These are phyloP conservation scores for Wickerhamomyces sp. DNA, from an alignment of 1,139 yeast species.

Conservation along the genomic window DNA sequence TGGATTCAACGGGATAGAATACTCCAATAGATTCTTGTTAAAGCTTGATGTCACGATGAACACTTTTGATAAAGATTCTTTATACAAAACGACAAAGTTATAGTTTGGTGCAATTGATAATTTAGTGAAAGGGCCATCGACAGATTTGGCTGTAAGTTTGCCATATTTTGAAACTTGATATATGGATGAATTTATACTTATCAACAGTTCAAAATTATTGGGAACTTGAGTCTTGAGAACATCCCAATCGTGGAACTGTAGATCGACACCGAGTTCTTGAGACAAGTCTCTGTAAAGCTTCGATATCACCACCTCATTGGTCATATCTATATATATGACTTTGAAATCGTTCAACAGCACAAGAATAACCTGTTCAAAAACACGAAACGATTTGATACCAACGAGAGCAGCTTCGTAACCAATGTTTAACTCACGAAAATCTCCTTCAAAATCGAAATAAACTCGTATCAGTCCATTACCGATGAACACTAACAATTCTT, in stretches of 20 bases:
- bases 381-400: conserved; percentile 16
- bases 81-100: conserved; percentile 54
- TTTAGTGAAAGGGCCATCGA: conserved; percentile 50
- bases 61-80: conserved; percentile 37
- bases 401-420: conserved; percentile 11
- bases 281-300: conserved; percentile 11
- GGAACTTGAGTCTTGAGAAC: conserved; percentile 3
- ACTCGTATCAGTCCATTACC: conserved; percentile 52
- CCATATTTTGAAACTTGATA: conserved; percentile 10
- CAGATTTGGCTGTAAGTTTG: conserved; percentile 18
- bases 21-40: conserved; percentile 47
- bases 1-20: conserved; percentile 32
- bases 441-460: conserved; percentile 56
- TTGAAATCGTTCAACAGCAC: conserved; percentile 19
- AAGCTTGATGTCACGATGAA: conserved; percentile 51
- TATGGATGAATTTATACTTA: conserved; percentile 14
- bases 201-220: conserved; percentile 5
- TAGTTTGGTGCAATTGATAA: conserved; percentile 58
- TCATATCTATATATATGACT: conserved; percentile 9
- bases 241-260: conserved; percentile 19
- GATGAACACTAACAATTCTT: conserved; percentile 58
- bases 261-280: conserved; percentile 4
- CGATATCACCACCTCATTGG: conserved; percentile 7
- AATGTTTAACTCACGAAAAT: conserved; percentile 17
- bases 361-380: conserved; percentile 30